A percentile compares a stretch with the other conserved stretches of the same genome.
Evolutionary conservation across 2,329 filamentous ascomycete genomes (phyloP).

Genomic region (Aspergillus pseudotamarii): DNA sequence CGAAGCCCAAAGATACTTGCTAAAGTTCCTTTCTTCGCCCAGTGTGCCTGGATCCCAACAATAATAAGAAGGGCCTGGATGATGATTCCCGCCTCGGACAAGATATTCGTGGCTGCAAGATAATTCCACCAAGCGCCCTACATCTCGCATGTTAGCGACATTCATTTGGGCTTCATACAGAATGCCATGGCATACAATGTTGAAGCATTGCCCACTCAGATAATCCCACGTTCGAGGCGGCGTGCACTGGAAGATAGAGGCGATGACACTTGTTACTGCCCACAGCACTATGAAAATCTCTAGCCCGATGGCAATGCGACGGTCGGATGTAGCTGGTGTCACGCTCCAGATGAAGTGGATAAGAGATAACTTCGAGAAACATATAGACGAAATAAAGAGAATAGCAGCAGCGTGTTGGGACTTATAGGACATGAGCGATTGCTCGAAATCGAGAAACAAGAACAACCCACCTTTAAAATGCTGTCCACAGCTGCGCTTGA

Average conservation of each 20-base stretch:
- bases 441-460: neutral
- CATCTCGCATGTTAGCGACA: neutral
- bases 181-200: conserved; percentile 18
- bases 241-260: conserved; percentile 24
- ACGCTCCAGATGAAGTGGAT: conserved; percentile 27
- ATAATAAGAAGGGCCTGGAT: neutral
- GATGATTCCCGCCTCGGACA: conserved; percentile 28
- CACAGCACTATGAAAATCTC: conserved; percentile 19
- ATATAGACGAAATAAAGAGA: conserved; percentile 26
- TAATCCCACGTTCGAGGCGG: conserved; percentile 23
- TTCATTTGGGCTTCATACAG: neutral
- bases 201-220: conserved; percentile 21
- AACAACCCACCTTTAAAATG: conserved; percentile 24
- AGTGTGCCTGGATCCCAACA: neutral
- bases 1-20: neutral
- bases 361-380: conserved; percentile 29
- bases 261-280: conserved; percentile 18
- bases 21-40: neutral
- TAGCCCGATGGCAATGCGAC: conserved; percentile 19
- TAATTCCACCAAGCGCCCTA: conserved; percentile 32
- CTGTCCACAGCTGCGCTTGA: conserved; percentile 5
- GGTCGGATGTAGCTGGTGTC: conserved; percentile 23
- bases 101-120: conserved; percentile 27
- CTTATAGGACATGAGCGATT: conserved; percentile 10
- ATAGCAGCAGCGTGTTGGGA: conserved; percentile 26